Base-by-base conservation (phyloP, 1,139 yeast genomes). In the Candida pseudoviswanathii region DNA sequence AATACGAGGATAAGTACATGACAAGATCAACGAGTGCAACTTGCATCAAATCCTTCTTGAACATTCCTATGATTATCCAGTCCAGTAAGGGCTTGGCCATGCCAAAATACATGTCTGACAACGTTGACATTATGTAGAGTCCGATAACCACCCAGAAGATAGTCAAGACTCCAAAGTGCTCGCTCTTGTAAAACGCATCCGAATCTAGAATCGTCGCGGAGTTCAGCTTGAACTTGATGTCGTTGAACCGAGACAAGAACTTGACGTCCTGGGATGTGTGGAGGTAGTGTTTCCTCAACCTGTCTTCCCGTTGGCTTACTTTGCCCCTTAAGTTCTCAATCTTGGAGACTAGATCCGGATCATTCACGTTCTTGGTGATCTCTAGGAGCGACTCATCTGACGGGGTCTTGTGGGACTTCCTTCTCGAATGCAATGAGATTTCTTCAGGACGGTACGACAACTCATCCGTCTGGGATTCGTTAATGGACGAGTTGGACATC, bases 91-190 rank as follows among this genome's bases (percentile, higher is more conserved):
- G 57, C n/a, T 54, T 57, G 1, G 54, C 45, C n/a, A 55, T 54
- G 8, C 66, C 68, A 57, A 64, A 60, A 46, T 71, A 65, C 21
- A 71, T 74, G 49, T 80, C 79, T 26, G 81, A 71, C 10, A 80
- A 56, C 32, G 72, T 75, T 50, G 77, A 77, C 38, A 80, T 56
- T 51, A 81, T 76, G 33, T 76, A 65, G 51, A 85, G 77, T 7
- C 78, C 85, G 7, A 85, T 78, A 3, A 80, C 78, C 49, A 86
- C 67, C 95, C 95, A 87, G 54, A 83, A 81, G 47, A 86, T 73
- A 10, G 86, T 80, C 59, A 81, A 86, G 39, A 86, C 70, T 1
- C 94, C 95, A 54, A 77, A 81, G 61, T 82, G 86, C 47, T 74
- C 71, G 5, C 82, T 70, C 1, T 64, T 53, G 50, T 68, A 65